A percentile compares a stretch with the other conserved stretches of the same genome.
These are phyloP conservation scores for Solanum virginianum DNA, from an alignment of 257 asterid species.

Conservation along the genomic window DNA sequence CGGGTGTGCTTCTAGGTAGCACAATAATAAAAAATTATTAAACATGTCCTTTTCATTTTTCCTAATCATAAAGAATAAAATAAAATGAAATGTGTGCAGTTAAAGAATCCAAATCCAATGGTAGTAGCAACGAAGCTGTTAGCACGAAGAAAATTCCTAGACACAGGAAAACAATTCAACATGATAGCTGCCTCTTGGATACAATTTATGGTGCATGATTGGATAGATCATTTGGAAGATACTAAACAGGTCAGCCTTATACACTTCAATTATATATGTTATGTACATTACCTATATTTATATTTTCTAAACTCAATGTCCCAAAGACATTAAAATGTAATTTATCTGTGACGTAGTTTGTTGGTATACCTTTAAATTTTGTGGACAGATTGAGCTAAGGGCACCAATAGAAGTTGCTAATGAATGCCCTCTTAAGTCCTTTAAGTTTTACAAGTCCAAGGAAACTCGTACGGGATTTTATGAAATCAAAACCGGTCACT, in stretches of 20 bases:
- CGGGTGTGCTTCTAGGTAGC: neutral
- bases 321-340: neutral
- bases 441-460: conserved; percentile 37
- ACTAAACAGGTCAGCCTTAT: conserved; percentile 20
- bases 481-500: conserved; percentile 32
- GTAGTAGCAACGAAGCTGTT: neutral
- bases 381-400: conserved; percentile 26
- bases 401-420: conserved; percentile 41
- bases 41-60: neutral
- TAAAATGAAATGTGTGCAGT: neutral
- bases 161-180: conserved; percentile 58
- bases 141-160: neutral
- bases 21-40: neutral
- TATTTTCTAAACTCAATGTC: no score
- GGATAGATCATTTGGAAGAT: conserved; percentile 54
- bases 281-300: no score
- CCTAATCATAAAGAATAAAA: neutral
- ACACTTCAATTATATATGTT: no score
- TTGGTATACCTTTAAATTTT: neutral
- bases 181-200: conserved; percentile 66
- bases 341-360: neutral
- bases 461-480: conserved; percentile 20
- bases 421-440: conserved; percentile 49
- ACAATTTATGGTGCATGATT: conserved; percentile 64
- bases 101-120: conserved; percentile 17